Conservation (phyloP, 2,329 filamentous ascomycete species). For the Huntiella abstrusa region DNA sequence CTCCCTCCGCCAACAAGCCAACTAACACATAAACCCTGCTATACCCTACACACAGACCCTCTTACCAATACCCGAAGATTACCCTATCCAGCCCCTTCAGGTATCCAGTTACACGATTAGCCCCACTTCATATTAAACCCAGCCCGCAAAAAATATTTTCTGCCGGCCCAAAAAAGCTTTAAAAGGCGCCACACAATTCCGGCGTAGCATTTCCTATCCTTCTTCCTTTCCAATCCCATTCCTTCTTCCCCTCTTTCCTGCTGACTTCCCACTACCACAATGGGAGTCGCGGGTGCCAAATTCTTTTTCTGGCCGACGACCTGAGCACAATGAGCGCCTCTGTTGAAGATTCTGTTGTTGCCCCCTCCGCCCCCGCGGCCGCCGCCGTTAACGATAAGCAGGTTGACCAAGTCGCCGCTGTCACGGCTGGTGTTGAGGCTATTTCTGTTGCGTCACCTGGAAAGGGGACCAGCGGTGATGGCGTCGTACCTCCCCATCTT, state of each 20-base stretch:
- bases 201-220: slow-evolving; percentile 6
- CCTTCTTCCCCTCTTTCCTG: slow-evolving; percentile 2
- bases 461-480: slow-evolving; percentile 2
- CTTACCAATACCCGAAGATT: neutral
- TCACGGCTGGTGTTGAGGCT: neutral
- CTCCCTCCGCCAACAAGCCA: too few relatives aligned
- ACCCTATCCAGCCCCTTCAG: too few relatives aligned
- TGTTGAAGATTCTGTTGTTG: slow-evolving; percentile 6
- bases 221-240: slow-evolving; percentile 5
- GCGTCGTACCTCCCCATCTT: slow-evolving; percentile 35
- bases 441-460: slow-evolving; percentile 1
- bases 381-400: slow-evolving; percentile 1
- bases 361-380: slow-evolving; percentile 1
- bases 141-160: neutral
- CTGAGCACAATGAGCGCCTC: slow-evolving; percentile 9
- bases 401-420: neutral
- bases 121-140: slow-evolving; percentile 6
- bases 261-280: too few relatives aligned
- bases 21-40: too few relatives aligned
- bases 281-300: too few relatives aligned
- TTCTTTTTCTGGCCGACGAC: neutral
- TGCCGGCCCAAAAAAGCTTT: neutral
- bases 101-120: neutral
- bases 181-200: slow-evolving; percentile 7
- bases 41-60: neutral